Evolutionary conservation across 192 early-diverging fungal species (phyloP), one percentile per base, ranked within the genome.

Genomic region (Podila epicladia): DNA sequence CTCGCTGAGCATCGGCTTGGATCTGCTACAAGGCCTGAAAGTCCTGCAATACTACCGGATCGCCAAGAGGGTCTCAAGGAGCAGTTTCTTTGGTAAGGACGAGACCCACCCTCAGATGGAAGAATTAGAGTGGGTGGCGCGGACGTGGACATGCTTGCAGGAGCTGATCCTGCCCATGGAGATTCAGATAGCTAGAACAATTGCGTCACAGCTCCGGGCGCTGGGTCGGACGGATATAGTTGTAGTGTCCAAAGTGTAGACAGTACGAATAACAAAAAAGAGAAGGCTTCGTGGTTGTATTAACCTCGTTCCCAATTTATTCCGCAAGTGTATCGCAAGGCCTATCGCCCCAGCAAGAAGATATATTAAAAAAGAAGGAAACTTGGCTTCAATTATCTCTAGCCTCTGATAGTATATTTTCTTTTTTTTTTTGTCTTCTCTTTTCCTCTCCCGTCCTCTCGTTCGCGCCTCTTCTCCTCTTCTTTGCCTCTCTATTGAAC

Each of bases 71-170:
- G 4, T 15, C 20, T 2, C 15, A 67, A 2, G n/a, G 32, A 67
- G 26, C 11, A 20, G 53, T 12, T n/a, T 24, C 22, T 26, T 24
- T 55, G 53, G 9, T 17, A 13, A 37, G 53, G 28, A 17, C 19
- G 13, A 37, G 31, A 55, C 1, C 24, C n/a, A n/a, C n/a, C 17
- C 53, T 20, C 53, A 31, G 22, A n/a, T 20, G 35, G 41, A 62
- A 5, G n/a, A 11, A 17, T 13, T 59, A 5, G 32, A 35, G 9
- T 70, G 68, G 68, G 61, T 70, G 20, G 68, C 59, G 5, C 31
- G 28, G 19, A 24, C 68, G 0, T 70, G 68, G 58, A n/a, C 24
- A 4, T 70, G 68, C 29, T 9, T 70, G 28, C 68, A 61, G 20
- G 20, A 37, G 38, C 59, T 70, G 41, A 17, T 15, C 41, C 1